Evolutionary conservation across 1,284 basidiomycete genomes (phyloP).

Genomic region (Sporisorium iseilematis-ciliati): DNA sequence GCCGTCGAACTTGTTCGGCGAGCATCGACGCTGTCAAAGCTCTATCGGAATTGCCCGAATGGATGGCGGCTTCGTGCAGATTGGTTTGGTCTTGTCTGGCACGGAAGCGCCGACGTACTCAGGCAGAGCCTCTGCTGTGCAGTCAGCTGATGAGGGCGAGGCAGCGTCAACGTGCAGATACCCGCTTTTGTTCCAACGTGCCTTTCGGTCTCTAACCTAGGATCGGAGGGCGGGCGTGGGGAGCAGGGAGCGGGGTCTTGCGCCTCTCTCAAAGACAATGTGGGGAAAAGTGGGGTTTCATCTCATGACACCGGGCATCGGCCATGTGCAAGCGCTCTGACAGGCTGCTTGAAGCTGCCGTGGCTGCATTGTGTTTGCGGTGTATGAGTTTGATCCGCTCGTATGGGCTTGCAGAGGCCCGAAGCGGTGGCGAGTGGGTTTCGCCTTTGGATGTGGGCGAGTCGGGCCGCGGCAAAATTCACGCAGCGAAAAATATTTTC

Average conservation of each 20-base stretch:
- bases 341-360: slow-evolving; percentile 6
- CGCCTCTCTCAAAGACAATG: not conserved
- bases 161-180: not conserved
- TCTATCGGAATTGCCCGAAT: not conserved
- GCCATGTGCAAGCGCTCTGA: slow-evolving; percentile 13
- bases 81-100: not conserved
- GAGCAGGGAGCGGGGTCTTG: not conserved
- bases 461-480: slow-evolving; percentile 35
- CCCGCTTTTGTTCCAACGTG: not conserved
- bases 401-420: slow-evolving; percentile 11
- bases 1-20: not conserved
- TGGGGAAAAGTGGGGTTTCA: slow-evolving; percentile 17
- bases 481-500: slow-evolving; percentile 10
- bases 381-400: slow-evolving; percentile 17
- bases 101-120: not conserved
- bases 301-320: not conserved
- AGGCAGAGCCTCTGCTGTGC: not conserved
- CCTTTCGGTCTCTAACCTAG: not conserved
- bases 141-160: not conserved
- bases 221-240: not conserved
- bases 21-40: not conserved
- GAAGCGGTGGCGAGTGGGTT: slow-evolving; percentile 14
- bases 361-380: slow-evolving; percentile 15
- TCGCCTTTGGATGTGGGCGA: not conserved
- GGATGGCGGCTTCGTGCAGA: not conserved